Evolutionary conservation across 768 basidiomycete genomes (phyloP).

Genomic region (Tephrocybe sp.): DNA sequence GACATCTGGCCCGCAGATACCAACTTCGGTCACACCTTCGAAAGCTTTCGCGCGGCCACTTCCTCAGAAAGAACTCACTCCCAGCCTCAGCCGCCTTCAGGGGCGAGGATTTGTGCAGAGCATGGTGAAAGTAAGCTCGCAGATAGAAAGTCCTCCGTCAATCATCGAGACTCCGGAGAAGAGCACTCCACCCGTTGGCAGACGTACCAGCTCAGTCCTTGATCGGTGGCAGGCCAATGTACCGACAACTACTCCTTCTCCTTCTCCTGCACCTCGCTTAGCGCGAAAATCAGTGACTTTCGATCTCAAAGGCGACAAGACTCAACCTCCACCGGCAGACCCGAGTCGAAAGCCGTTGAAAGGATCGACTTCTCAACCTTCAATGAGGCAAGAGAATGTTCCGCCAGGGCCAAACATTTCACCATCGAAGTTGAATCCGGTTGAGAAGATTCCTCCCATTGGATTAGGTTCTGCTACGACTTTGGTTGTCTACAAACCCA

Average conservation of each 20-base stretch:
- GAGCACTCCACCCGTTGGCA: constrained; percentile 29
- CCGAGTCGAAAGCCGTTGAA: constrained; percentile 9
- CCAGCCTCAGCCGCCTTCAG: constrained; percentile 78
- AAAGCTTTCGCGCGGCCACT: constrained; percentile 60
- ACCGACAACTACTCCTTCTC: constrained; percentile 32
- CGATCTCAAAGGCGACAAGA: constrained; percentile 25
- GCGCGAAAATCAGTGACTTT: constrained; percentile 40
- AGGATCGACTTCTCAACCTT: constrained; percentile 28
- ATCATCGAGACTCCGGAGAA: constrained; percentile 32
- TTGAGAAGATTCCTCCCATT: constrained; percentile 24
- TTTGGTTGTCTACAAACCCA: constrained; percentile 59
- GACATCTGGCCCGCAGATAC: constrained; percentile 40
- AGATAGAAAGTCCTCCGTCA: constrained; percentile 44
- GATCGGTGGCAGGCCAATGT: constrained; percentile 66
- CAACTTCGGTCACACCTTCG: constrained; percentile 44
- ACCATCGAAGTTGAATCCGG: constrained; percentile 2
- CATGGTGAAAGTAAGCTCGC: constrained; percentile 70
- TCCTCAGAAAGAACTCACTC: constrained; percentile 69
- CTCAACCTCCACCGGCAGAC: constrained; percentile 8
- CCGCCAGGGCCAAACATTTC: constrained; percentile 4
- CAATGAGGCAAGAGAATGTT: constrained; percentile 9
- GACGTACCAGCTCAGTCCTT: constrained; percentile 54
- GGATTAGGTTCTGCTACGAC: constrained; percentile 76
- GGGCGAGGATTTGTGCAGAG: constrained; percentile 87
- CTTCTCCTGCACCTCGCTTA: constrained; percentile 41